Evolutionary conservation across 2,329 filamentous ascomycete species (phyloP).

Genomic region (Botrytis fabae): DNA sequence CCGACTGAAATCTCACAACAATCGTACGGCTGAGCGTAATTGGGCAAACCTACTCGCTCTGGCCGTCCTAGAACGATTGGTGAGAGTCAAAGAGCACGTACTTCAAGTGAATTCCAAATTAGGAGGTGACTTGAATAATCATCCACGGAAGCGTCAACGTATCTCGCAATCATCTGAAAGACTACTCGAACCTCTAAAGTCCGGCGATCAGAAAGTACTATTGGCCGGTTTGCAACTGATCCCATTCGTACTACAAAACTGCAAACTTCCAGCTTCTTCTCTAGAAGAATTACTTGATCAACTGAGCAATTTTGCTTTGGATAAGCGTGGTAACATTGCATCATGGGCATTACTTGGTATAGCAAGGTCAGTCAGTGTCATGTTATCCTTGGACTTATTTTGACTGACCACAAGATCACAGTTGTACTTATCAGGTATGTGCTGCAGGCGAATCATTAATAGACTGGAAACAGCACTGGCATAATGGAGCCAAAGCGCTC

Average conservation of each 20-base stretch:
- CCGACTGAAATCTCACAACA: constrained; percentile 53
- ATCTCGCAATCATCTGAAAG: constrained; percentile 31
- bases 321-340: constrained; percentile 66
- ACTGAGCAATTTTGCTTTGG: constrained; percentile 59
- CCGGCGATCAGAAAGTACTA: constrained; percentile 31
- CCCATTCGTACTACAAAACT: constrained; percentile 50
- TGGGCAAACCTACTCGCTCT: constrained; percentile 62
- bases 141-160: constrained; percentile 40
- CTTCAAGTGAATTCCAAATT: constrained; percentile 14
- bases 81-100: constrained; percentile 31
- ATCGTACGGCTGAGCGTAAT: constrained; percentile 54
- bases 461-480: constrained; percentile 74
- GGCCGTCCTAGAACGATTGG: constrained; percentile 53
- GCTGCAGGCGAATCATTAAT: constrained; percentile 45
- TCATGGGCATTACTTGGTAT: constrained; percentile 87
- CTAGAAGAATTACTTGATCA: constrained; percentile 57
- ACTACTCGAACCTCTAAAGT: constrained; percentile 35
- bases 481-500: constrained; percentile 68
- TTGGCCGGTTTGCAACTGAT: constrained; percentile 52
- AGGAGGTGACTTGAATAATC: constrained; percentile 26
- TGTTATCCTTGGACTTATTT: background rate
- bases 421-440: constrained; percentile 48
- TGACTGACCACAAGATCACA: constrained; percentile 36
- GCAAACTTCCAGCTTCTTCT: constrained; percentile 51
- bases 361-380: constrained; percentile 62